Percentiles rank a stretch among this genome's conserved stretches.
These are phyloP conservation scores for Myriosclerotinia duriaeana DNA, from an alignment of 2,329 filamentous ascomycete genomes.

Conservation along the genomic window DNA sequence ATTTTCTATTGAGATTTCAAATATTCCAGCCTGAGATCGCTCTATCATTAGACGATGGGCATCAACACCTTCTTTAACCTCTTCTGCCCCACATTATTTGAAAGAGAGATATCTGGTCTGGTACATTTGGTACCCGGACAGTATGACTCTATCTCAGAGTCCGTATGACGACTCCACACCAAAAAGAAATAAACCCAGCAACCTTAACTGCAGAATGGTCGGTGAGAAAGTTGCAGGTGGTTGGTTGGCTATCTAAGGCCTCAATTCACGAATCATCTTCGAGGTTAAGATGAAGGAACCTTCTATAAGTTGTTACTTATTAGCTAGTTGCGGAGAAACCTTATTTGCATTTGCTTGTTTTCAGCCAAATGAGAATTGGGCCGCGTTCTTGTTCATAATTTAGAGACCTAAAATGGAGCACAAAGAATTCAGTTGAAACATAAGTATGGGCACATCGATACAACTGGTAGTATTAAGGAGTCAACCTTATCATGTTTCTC, in stretches of 20 bases:
- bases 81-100: background rate
- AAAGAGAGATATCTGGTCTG: background rate
- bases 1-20: background rate
- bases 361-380: background rate
- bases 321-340: too few relatives aligned
- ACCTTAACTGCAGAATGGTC: background rate
- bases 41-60: constrained; percentile 17
- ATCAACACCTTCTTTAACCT: constrained; percentile 18
- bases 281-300: too few relatives aligned
- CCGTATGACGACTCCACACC: background rate
- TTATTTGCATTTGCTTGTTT: background rate
- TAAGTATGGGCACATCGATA: background rate
- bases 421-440: background rate
- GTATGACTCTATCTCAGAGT: too few relatives aligned
- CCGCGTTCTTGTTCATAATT: background rate
- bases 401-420: background rate
- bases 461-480: background rate
- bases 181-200: background rate
- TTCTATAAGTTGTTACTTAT: too few relatives aligned
- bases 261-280: too few relatives aligned
- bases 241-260: too few relatives aligned
- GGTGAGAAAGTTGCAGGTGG: too few relatives aligned
- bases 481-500: too few relatives aligned
- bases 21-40: constrained; percentile 7
- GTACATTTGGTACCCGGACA: background rate